Base-by-base conservation (phyloP, 208 protist species). In the Wallacemonas sp. region DNA sequence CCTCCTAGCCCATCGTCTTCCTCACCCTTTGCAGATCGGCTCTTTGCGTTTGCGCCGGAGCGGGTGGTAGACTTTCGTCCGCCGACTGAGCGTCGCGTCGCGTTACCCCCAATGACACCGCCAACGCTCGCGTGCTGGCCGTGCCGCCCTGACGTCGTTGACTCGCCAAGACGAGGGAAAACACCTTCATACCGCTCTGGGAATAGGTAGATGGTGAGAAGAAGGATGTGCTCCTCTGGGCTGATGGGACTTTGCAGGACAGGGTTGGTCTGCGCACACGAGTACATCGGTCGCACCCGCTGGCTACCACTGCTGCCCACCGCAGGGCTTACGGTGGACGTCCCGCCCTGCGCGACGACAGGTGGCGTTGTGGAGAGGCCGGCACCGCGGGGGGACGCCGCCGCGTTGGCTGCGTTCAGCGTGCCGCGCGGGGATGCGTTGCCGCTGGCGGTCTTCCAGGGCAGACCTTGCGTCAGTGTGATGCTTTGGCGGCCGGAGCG, bases 211-310 rank as follows among this genome's bases (percentile, higher is more conserved):
- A 80, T 68, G 21, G 49, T 44, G 24, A 94, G 73, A 1, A 82
- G 72, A 66, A 77, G 66, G 53, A 88, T 39, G 69, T 87, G 84
- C 53, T 82, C 70, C 46, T 86, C 80, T 12, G 82, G 71, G 14
- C 71, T 81, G 12, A 75, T 62, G 44, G 75, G 71, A 12, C 39
- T 19, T 22, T 58, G 51, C 30, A 58, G 36, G 6, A 58, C 51
- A 4, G 51, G 51, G 30, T 58, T 58, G 15, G 51, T 41, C 30
- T 34, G 6, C 8, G 30, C 31, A 19, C 51, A 58, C 30, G 51
- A 58, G 51, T 58, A 39, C 30, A 58, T 12, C 17, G 51, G 51
- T 6, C 51, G 51, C 51, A 58, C 51, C 30, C 51, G 51, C 34
- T 8, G 26, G 15, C 31, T 28, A 9, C 26, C 53, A 42, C 12